phyloP scores from a whole-genome alignment of 352 stramenopile genomes.

The Bremia lactucae region DNA sequence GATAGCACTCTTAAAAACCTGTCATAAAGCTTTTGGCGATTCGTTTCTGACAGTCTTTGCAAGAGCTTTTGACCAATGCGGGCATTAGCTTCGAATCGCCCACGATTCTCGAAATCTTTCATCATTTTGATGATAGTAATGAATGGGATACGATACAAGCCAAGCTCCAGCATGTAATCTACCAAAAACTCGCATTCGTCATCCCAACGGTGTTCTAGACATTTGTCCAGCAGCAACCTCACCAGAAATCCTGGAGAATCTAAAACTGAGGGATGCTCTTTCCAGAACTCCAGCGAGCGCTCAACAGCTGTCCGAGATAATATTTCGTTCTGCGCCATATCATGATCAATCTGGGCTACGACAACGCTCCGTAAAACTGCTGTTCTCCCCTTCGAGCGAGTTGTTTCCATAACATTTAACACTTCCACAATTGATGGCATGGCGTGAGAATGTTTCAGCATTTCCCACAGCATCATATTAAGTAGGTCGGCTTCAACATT shows the following conservation, averaged over 20 bases:
- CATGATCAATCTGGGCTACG: slow-evolving; percentile 18
- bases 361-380: slow-evolving; percentile 28
- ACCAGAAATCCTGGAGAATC: slow-evolving; percentile 33
- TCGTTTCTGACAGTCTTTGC: slow-evolving; percentile 7
- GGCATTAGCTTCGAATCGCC: slow-evolving; percentile 20
- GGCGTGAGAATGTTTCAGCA: slow-evolving; percentile 32
- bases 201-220: slow-evolving; percentile 18
- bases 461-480: slow-evolving; percentile 42
- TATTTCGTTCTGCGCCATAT: slow-evolving; percentile 16
- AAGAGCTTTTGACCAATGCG: slow-evolving; percentile 24
- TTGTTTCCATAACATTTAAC: slow-evolving; percentile 31
- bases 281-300: slow-evolving; percentile 29
- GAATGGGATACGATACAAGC: slow-evolving; percentile 15
- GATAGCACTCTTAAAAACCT: slow-evolving; percentile 26
- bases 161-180: slow-evolving; percentile 18
- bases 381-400: slow-evolving; percentile 17
- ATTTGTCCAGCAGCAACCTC: slow-evolving; percentile 32
- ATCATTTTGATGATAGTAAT: slow-evolving; percentile 28
- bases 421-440: slow-evolving; percentile 25
- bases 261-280: slow-evolving; percentile 22
- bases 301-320: slow-evolving; percentile 16
- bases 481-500: slow-evolving; percentile 22
- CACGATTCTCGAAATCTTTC: slow-evolving; percentile 22
- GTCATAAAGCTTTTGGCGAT: slow-evolving; percentile 18
- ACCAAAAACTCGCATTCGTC: slow-evolving; percentile 25